These are phyloP conservation scores for Claviceps spartinae DNA, from an alignment of 2,329 filamentous ascomycete species.

Conservation along the genomic window DNA sequence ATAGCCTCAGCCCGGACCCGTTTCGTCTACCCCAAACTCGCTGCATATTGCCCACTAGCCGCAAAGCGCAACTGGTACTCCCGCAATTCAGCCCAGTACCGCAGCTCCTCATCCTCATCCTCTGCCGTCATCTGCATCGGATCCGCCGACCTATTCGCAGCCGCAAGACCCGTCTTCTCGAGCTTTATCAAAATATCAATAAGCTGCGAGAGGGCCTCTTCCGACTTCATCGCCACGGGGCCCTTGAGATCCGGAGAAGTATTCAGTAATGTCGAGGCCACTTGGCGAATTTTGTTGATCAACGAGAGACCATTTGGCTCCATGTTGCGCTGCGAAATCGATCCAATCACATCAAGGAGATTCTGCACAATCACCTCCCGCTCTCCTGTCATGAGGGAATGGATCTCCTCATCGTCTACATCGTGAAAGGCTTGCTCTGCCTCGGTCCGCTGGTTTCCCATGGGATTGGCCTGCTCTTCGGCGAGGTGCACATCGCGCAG, in stretches of 20 bases:
- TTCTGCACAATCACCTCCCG: constrained; percentile 71
- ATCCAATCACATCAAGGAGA: constrained; percentile 59
- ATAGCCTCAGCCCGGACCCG: too few species aligned
- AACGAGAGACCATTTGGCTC: constrained; percentile 53
- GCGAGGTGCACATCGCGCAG: constrained; percentile 52
- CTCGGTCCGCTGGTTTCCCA: constrained; percentile 20
- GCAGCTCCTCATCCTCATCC: constrained; percentile 63
- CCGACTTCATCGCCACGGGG: constrained; percentile 39
- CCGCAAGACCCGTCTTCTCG: constrained; percentile 43
- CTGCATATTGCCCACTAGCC: constrained; percentile 43
- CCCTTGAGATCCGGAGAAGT: constrained; percentile 37
- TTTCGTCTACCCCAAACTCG: constrained; percentile 8
- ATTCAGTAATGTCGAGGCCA: constrained; percentile 67
- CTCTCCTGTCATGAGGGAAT: constrained; percentile 57
- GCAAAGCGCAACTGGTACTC: constrained; percentile 66
- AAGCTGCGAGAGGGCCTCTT: constrained; percentile 59
- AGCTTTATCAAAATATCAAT: constrained; percentile 62
- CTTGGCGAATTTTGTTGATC: constrained; percentile 75
- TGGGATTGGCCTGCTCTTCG: constrained; percentile 26
- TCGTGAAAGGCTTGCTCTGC: constrained; percentile 25
- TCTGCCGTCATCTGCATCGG: constrained; percentile 32
- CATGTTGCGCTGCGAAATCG: constrained; percentile 73
- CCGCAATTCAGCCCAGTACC: constrained; percentile 64
- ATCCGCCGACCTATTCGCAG: constrained; percentile 18
- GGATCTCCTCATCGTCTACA: constrained; percentile 33